Base-by-base conservation (phyloP, 495 filamentous ascomycete genomes). In the Saxophila tyrrhenica region DNA sequence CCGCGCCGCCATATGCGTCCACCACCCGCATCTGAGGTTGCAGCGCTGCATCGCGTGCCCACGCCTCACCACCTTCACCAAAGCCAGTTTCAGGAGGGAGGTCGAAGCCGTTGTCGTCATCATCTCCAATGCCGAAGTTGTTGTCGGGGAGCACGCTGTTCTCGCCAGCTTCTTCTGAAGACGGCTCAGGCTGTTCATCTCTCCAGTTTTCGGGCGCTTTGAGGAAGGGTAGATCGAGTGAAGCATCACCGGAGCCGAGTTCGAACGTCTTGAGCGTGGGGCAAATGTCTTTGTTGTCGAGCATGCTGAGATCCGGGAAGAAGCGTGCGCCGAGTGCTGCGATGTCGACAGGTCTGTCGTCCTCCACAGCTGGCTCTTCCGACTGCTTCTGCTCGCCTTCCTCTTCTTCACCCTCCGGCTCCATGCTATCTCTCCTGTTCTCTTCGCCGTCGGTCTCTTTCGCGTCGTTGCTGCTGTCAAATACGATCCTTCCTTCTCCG, bases 391-490 rank as follows among this genome's bases (percentile, higher is more conserved):
- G 54, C 17, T 70, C 67, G 56, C 70, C 65, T 46, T 66, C 65
- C 25, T 70, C 68, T 45, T 68, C 57, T 63, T 67, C 44, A 65
- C 50, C 50, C 17, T 64, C 61, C 0, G 57, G 57, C 24, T 57
- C 63, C 61, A 43, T 58, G 21, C 64, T 65, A 32, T 59, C 62
- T 20, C 59, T 42, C 32, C 47, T 39, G 21, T 10, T 29, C 11
- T 65, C 54, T 5, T 76, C 72, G 15, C 60, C 69, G 3, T 67
- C 72, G 32, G 70, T 72, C 61, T 92, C 86, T 44, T 80, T 78
- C 48, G 81, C 76, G 62, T 99, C 94, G 65, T 99, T 92, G 54
- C 89, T 95, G 71, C 89, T 95, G 64, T 97, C 92, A 61, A 99
- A 99, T 21, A 97, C 90, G 58, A 99, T 99, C 39, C 89, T 78